A percentile compares a stretch with the other conserved stretches of the same genome.
phyloP scores from a whole-genome alignment of 495 filamentous ascomycete genomes.

The Thermochaetoides thermophila region DNA sequence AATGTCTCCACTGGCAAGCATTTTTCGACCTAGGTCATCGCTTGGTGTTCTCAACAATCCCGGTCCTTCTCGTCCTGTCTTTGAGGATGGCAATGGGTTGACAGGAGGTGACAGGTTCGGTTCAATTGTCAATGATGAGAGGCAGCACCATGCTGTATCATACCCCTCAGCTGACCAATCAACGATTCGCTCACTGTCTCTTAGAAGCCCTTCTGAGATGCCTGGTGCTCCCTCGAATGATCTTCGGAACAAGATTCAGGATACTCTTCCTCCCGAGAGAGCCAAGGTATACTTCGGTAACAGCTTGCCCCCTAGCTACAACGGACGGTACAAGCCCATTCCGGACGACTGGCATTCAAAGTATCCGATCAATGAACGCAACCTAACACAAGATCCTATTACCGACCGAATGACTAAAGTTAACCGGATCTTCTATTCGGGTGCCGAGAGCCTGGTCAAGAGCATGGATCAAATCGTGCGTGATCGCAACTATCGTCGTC shows the following conservation, averaged over 20 bases:
- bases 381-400: constrained; percentile 1
- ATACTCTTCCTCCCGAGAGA: constrained; percentile 13
- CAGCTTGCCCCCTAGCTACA: constrained; percentile 9
- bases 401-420: constrained; percentile 7
- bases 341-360: constrained; percentile 4
- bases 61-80: background rate
- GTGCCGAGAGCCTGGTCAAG: constrained; percentile 14
- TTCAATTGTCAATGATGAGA: background rate
- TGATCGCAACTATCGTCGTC: constrained; percentile 11
- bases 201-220: background rate
- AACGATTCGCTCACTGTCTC: background rate
- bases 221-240: background rate
- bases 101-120: background rate
- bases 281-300: constrained; percentile 8
- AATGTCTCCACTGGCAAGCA: background rate
- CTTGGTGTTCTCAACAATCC: background rate
- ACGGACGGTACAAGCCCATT: constrained; percentile 1
- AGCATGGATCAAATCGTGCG: constrained; percentile 8
- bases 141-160: background rate
- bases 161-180: background rate
- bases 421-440: constrained; percentile 21
- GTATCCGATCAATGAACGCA: constrained; percentile 1
- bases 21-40: constrained; percentile 1
- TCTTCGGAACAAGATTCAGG: constrained; percentile 3
- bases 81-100: background rate